Conservation (phyloP, 2,329 filamentous ascomycete genomes). For the Colletotrichum graminicola region DNA sequence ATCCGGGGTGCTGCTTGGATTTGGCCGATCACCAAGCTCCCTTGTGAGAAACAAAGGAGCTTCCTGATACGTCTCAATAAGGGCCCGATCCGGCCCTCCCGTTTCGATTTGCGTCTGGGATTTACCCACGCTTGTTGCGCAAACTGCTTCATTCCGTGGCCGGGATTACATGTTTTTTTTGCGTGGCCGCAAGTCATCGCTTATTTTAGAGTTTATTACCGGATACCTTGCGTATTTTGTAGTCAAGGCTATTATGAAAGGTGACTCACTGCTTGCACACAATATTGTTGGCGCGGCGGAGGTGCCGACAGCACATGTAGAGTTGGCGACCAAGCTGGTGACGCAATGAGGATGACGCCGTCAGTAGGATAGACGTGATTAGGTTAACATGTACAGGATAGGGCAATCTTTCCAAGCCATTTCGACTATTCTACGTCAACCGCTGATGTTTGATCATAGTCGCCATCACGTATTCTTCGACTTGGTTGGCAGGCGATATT, state of each 20-base stretch:
- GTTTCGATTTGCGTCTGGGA: constrained; percentile 29
- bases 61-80: constrained; percentile 16
- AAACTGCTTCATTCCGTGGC: background rate
- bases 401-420: background rate
- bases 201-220: background rate
- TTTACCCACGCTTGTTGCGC: background rate
- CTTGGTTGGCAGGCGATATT: constrained; percentile 45
- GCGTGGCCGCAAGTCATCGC: background rate
- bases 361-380: background rate
- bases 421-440: background rate
- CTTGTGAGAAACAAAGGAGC: background rate
- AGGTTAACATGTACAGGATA: background rate
- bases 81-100: constrained; percentile 15
- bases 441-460: constrained; percentile 17
- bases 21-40: constrained; percentile 7
- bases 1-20: background rate
- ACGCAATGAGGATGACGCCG: too few species aligned
- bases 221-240: background rate
- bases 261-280: background rate
- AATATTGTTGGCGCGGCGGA: background rate
- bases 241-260: background rate
- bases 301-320: too few species aligned
- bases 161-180: background rate
- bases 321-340: background rate
- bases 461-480: constrained; percentile 44